Base-by-base conservation (phyloP, 805 yeast species). In the Saturnispora dispora region DNA sequence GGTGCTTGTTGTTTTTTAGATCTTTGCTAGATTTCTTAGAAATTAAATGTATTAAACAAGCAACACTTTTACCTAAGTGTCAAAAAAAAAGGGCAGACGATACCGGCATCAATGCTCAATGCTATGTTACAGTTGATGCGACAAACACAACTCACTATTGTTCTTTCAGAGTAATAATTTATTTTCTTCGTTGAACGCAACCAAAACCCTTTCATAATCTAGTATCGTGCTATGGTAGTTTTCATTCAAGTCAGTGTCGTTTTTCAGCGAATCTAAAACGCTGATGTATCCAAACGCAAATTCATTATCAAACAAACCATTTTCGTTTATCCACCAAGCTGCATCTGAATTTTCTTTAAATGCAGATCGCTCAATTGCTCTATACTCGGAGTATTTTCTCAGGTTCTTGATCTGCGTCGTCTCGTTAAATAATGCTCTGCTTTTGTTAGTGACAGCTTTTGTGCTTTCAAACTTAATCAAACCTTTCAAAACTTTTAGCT, bases 1-100 rank as follows among this genome's bases (percentile, higher is more conserved):
- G 52, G 55, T 64, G 20, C 33, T 64, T 44, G 51, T 62, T 27
- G 55, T 64, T 15, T 57, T 56, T 46, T 62, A 48, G 52, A 5
- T 25, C 13, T 37, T 8, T 17, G 11, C n/a, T 32, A 11, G n/a
- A 20, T 5, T 35, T 17, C 5, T 3, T 33, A 9, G 13, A 30
- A 30, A 9, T 9, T 13, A 9, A 11, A 30, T 30, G 28, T 25
- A 25, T 25, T 25, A 25, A 25, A 7, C 28, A 25, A 7, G 8
- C 28, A 25, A 25, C 8, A 25, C 8, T 7, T 25, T 25, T 3
- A 25, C 8, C 28, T 7, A 25, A 7, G 8, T 7, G 6, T 25
- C 28, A 25, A 25, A 25, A 25, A 25, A 25, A 5, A 7, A 7
- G 9, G 10, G 33, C 33, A 30, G 33, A 30, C 2, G n/a, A 30